Conservation (phyloP, 2,329 filamentous ascomycete genomes). For the Penicillium freii region DNA sequence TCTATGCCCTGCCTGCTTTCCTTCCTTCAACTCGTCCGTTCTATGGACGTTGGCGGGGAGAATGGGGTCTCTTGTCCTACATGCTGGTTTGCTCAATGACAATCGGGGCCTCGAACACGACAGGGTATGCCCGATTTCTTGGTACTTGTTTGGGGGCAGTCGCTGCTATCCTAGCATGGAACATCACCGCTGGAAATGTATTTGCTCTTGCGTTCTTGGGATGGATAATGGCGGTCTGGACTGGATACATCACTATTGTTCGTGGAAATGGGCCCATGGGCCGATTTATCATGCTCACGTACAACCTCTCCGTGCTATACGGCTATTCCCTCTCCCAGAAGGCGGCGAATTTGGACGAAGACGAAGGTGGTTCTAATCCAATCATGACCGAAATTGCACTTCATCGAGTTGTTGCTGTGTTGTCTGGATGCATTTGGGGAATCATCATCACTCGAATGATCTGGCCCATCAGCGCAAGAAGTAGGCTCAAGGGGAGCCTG, state of each 20-base stretch:
- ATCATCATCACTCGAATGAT: slow-evolving; percentile 84
- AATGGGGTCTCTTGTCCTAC: slow-evolving; percentile 95
- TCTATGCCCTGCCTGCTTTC: slow-evolving; percentile 89
- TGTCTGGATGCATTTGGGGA: slow-evolving; percentile 86
- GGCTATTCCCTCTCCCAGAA: slow-evolving; percentile 82
- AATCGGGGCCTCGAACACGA: slow-evolving; percentile 92
- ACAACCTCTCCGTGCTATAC: slow-evolving; percentile 92
- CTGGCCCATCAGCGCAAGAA: slow-evolving; percentile 88
- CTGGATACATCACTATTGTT: slow-evolving; percentile 86
- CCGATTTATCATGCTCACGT: slow-evolving; percentile 89
- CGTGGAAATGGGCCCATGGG: slow-evolving; percentile 84
- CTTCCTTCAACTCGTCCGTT: slow-evolving; percentile 72
- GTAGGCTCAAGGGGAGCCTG: slow-evolving; percentile 84
- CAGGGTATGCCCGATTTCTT: slow-evolving; percentile 78
- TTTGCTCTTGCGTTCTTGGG: slow-evolving; percentile 76
- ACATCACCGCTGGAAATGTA: slow-evolving; percentile 69
- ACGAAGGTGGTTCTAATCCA: slow-evolving; percentile 80
- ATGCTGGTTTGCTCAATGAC: slow-evolving; percentile 99
- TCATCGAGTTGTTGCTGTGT: slow-evolving; percentile 83
- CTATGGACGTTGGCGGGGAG: slow-evolving; percentile 86
- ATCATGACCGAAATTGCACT: slow-evolving; percentile 83
- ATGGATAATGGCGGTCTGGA: slow-evolving; percentile 75
- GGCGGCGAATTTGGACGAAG: slow-evolving; percentile 70
- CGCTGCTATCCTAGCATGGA: slow-evolving; percentile 75
- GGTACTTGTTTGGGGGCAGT: slow-evolving; percentile 80